These are phyloP conservation scores for Pelargonium citronellum DNA, from an alignment of 441 rosid species.

Conservation along the genomic window DNA sequence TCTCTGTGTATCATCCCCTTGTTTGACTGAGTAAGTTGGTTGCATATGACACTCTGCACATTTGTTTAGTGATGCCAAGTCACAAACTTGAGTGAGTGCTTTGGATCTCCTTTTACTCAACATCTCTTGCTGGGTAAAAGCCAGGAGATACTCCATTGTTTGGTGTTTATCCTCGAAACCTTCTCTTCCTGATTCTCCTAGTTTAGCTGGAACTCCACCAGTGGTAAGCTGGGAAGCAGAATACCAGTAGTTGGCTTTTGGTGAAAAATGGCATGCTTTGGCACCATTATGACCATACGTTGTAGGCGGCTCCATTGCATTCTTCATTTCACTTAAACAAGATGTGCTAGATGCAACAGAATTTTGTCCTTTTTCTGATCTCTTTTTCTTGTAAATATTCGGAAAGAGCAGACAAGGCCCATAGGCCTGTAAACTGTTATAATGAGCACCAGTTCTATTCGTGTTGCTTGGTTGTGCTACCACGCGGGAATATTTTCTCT, in stretches of 20 bases:
- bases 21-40: slow-evolving; percentile 23
- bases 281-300: slow-evolving; percentile 17
- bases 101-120: slow-evolving; percentile 50
- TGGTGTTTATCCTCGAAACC: slow-evolving; percentile 29
- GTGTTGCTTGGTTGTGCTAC: slow-evolving; percentile 28
- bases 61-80: slow-evolving; percentile 40
- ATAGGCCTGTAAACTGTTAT: slow-evolving; percentile 35
- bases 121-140: slow-evolving; percentile 28
- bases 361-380: slow-evolving; percentile 41
- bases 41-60: slow-evolving; percentile 21
- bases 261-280: slow-evolving; percentile 16
- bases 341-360: slow-evolving; percentile 31
- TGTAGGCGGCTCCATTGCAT: slow-evolving; percentile 19
- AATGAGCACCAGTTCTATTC: slow-evolving; percentile 33
- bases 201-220: slow-evolving; percentile 20
- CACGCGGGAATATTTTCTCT: slow-evolving; percentile 20
- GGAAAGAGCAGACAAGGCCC: slow-evolving; percentile 32
- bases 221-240: slow-evolving; percentile 21
- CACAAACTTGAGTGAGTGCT: slow-evolving; percentile 38
- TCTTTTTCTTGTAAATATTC: slow-evolving; percentile 37
- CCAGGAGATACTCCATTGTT: slow-evolving; percentile 22
- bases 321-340: slow-evolving; percentile 24
- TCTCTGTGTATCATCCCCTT: slow-evolving; percentile 24
- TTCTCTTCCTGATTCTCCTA: slow-evolving; percentile 25
- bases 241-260: slow-evolving; percentile 23